These are phyloP conservation scores for Podila epigama DNA, from an alignment of 192 early-diverging fungal species.

Conservation along the genomic window DNA sequence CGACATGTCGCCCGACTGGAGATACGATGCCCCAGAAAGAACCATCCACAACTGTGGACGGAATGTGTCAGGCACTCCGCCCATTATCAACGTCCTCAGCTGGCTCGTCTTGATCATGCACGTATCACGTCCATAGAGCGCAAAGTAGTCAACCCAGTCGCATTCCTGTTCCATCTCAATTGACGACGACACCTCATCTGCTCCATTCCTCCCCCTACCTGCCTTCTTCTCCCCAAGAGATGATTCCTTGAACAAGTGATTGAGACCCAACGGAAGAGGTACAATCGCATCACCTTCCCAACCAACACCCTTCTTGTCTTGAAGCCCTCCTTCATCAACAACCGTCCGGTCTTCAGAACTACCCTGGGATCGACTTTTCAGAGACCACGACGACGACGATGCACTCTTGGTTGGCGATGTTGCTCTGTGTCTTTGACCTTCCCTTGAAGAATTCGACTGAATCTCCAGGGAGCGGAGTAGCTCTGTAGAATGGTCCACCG, in stretches of 20 bases:
- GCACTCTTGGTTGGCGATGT: background rate
- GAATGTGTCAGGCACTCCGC: slow-evolving; percentile 23
- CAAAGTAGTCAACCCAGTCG: slow-evolving; percentile 44
- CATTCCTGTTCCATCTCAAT: slow-evolving; percentile 27
- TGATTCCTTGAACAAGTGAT: background rate
- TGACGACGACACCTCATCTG: background rate
- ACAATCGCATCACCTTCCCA: background rate
- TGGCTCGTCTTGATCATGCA: slow-evolving; percentile 41
- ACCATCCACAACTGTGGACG: slow-evolving; percentile 44
- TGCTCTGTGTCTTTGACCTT: background rate
- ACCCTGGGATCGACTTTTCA: slow-evolving; percentile 8
- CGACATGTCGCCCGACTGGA: slow-evolving; percentile 12
- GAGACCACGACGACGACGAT: slow-evolving; percentile 6
- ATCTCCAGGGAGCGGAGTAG: slow-evolving; percentile 27
- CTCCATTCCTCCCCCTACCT: background rate
- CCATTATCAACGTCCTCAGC: slow-evolving; percentile 4
- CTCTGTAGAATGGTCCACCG: background rate
- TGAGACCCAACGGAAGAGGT: background rate
- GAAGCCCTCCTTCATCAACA: background rate
- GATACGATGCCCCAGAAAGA: slow-evolving; percentile 32
- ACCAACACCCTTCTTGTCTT: background rate
- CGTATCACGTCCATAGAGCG: slow-evolving; percentile 21
- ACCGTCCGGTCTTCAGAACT: background rate
- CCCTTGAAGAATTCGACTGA: slow-evolving; percentile 14
- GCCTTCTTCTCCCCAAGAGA: too few relatives aligned